Evolutionary conservation across 768 basidiomycete species (phyloP), one percentile per base, ranked within the genome.

Genomic region (Coprinopsis cinerea): DNA sequence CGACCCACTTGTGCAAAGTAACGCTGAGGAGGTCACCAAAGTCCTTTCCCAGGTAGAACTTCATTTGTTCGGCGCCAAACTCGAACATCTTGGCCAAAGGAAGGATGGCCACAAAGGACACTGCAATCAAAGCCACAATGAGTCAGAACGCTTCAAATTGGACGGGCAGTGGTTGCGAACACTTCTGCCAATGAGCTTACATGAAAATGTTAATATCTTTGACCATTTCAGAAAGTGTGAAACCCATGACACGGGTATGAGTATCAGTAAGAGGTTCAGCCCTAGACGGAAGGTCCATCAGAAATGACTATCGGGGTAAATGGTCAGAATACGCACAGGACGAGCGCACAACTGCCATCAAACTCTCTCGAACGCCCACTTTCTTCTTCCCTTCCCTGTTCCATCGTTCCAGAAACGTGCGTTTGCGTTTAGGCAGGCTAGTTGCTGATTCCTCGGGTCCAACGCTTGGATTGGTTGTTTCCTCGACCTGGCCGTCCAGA

Each of bases 81-180:
- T 88, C 85, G 55, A 85, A 81, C 1, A 85, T 56, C 44, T 74
- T 69, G 52, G 85, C 83, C 4, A 87, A 70, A 6, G 85, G 80
- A 5, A 88, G 70, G 49, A 88, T 82, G 3, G 79, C 68, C 42
- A 85, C 65, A 60, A 86, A 83, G 51, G 74, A 79, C 4, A 88
- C 82, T 85, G 44, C 9, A 17, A 22, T 44, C 51, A 52, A 20
- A 20, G 44, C 25, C 18, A n/a, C 14, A 1, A 20, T 42, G 14
- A 25, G 24, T 13, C 15, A 17, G 25, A 17, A 17, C n/a, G n/a
- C n/a, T n/a, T n/a, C n/a, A n/a, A n/a, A n/a, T n/a, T n/a, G n/a
- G n/a, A n/a, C n/a, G n/a, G n/a, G n/a, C n/a, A n/a, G n/a, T n/a
- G n/a, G n/a, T n/a, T n/a, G n/a, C n/a, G n/a, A n/a, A n/a, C n/a